Evolutionary conservation across 306 rosid species (phyloP), one percentile per base, ranked within the genome.

Genomic region (Bauhinia variegata): DNA sequence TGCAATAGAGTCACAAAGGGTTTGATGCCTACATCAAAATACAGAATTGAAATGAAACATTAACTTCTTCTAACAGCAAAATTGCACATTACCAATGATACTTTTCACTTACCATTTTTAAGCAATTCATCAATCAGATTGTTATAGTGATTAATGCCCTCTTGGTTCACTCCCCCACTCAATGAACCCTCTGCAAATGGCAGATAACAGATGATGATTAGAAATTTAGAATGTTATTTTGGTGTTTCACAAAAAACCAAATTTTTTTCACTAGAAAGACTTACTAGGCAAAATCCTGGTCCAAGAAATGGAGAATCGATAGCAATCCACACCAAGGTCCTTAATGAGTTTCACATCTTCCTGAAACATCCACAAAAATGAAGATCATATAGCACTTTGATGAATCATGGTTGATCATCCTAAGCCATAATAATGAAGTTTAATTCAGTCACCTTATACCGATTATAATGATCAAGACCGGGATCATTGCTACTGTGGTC

Each of bases 281-380:
- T 31, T 66, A 80, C 81, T 13, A 16, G 85, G 85, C 54, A 80
- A 67, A 67, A 80, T 67, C 31, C 81, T 65, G 11, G 73, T 41
- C 85, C 81, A 75, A 12, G 85, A 72, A 43, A 80, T 72, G 55
- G 79, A 76, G 37, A 80, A 76, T 30, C 85, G 57, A 31, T 80
- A 80, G 9, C 56, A 41, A 37, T 71, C 62, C 3, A 72, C 70
- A 33, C 79, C 80, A 18, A 67, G 68, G 6, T 28, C 17, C 42
- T 68, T 81, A 11, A 81, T 3, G 39, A 63, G 72, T 58, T 39
- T 54, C 44, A 69, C 32, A 57, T 81, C 85, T 23, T 73, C 79
- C 82, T 81, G 43, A 12, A 56, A 39, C 32, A 11, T 41, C 7
- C 37, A 18, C 54, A 49, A 6, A 49, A 16, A 5, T 23, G 2